Base-by-base conservation (phyloP, 306 rosid genomes). In the Castanea sativa region DNA sequence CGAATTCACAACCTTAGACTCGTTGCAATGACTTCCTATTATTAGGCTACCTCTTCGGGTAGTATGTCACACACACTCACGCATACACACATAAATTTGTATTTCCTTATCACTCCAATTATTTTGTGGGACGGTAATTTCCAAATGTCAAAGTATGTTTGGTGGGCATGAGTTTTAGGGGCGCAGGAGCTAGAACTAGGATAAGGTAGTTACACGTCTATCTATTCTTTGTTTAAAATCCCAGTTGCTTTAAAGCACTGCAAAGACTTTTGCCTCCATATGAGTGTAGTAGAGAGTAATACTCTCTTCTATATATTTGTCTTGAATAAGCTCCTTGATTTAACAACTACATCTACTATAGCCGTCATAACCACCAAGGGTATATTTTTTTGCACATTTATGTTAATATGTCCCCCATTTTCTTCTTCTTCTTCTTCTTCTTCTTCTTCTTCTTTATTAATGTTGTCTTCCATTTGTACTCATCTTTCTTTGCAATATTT, bases 21-120 rank as follows among this genome's bases (percentile, higher is more conserved):
- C 0, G 1, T 41, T 41, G 1, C 3, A 41, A 41, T 2, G 45
- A 8, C 45, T 38, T 38, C 2, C 0, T 8, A 41, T 11, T 2
- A 41, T 41, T 41, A 41, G 8, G 11, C 0, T 0, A 41, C 3
- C 45, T 38, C 8, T 0, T 41, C 8, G 8, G 11, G 12, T 2
- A 41, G 12, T 41, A 8, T 41, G 8, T 41, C 68, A 35, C 68
- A 55, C 76, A 57, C 63, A 14, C 25, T 51, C 16, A 27, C 2
- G 2, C 45, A 14, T 25, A 2, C 27, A 45, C 20, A 75, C 65
- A 73, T 69, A 53, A 77, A 49, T 2, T 45, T 63, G 21, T 74
- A 64, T 70, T 65, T 76, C 80, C 67, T 77, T 73, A n/a, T 70
- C 76, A 12, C 59, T 64, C 82, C 86, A 86, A 78, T 81, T 78